Conservation (phyloP, 2,329 filamentous ascomycete genomes). For the Trichoderma sp. region DNA sequence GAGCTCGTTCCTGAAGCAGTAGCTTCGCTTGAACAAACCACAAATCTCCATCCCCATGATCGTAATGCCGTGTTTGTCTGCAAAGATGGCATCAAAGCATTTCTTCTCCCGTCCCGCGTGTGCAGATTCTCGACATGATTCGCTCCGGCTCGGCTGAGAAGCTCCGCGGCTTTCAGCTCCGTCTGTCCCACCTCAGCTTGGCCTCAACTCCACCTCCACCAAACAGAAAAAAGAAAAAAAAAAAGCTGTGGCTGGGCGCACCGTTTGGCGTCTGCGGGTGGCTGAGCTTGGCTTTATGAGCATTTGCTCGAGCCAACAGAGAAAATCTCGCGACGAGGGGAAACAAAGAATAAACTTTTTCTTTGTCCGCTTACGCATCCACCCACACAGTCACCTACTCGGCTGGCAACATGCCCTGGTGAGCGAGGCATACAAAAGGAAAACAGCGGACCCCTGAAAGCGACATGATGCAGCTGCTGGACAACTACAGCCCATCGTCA, state of each 20-base stretch:
- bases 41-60: neutral
- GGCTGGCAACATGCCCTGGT: neutral
- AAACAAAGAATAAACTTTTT: neutral
- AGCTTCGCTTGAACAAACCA: neutral
- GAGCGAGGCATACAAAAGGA: neutral
- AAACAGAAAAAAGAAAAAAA: neutral
- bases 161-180: neutral
- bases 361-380: neutral
- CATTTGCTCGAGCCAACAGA: neutral
- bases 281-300: conserved; percentile 9
- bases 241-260: conserved; percentile 12
- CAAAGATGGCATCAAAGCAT: neutral
- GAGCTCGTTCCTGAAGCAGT: neutral
- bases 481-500: neutral
- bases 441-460: conserved; percentile 2
- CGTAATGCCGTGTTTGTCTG: neutral
- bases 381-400: neutral
- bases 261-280: neutral
- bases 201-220: neutral
- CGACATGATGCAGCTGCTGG: conserved; percentile 12
- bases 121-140: neutral
- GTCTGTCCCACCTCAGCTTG: neutral
- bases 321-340: neutral
- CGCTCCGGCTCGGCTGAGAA: neutral
- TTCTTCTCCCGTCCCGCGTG: neutral